phyloP scores from a whole-genome alignment of 2,329 filamentous ascomycete species.

The Parastagonospora avenae region DNA sequence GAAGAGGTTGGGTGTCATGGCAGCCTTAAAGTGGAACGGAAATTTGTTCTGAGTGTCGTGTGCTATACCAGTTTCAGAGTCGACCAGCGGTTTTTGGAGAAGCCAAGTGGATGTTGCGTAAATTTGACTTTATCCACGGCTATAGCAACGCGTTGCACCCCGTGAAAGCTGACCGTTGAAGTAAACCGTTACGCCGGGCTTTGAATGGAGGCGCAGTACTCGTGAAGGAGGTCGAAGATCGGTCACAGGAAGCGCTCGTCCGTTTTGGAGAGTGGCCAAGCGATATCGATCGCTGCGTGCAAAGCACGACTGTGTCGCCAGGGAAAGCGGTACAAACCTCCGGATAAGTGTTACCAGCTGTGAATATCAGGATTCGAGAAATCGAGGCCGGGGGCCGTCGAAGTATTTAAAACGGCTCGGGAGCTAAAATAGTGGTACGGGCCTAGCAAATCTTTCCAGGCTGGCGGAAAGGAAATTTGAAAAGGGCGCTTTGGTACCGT shows the following conservation, averaged over 20 bases:
- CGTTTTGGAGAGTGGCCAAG: constrained; percentile 23
- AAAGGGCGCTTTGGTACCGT: constrained; percentile 20
- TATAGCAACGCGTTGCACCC: too few species aligned
- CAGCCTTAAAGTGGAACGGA: constrained; percentile 1
- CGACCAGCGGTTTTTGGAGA: too few species aligned
- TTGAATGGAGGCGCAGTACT: constrained; percentile 10
- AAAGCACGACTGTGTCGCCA: constrained; percentile 34
- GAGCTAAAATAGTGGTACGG: constrained; percentile 39
- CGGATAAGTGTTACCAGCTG: constrained; percentile 17
- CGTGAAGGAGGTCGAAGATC: constrained; percentile 12
- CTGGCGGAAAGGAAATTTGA: constrained; percentile 25
- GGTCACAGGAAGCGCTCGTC: constrained; percentile 14
- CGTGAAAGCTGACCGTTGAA: too few species aligned
- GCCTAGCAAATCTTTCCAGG: constrained; percentile 32
- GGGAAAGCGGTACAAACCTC: constrained; percentile 22
- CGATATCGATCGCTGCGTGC: constrained; percentile 32
- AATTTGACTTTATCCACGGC: too few species aligned
- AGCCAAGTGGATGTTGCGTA: too few species aligned
- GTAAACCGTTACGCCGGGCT: neutral
- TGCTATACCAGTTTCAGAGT: too few species aligned
- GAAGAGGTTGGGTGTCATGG: constrained; percentile 58
- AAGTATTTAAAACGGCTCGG: constrained; percentile 33
- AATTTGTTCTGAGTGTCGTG: neutral
- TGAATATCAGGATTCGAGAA: constrained; percentile 15
- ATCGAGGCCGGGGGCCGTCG: constrained; percentile 14